Conservation (phyloP, 2,329 filamentous ascomycete species). For the Ceratocystis papillata region DNA sequence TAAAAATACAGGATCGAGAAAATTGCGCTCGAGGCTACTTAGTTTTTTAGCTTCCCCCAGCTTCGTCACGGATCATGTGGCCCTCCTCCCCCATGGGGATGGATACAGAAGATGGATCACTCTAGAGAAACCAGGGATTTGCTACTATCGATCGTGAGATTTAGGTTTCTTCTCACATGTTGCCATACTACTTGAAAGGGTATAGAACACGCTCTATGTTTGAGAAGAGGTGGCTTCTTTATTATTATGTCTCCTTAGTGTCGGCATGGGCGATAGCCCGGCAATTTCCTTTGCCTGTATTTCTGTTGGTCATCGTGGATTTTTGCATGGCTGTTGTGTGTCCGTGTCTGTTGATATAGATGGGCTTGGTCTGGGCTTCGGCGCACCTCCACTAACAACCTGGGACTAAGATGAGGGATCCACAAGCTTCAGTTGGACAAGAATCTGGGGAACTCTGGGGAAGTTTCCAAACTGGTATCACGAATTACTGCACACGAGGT, state of each 20-base stretch:
- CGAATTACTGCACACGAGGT: neutral
- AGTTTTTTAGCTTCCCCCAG: neutral
- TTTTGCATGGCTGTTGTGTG: neutral
- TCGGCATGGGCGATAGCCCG: neutral
- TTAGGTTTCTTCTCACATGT: neutral
- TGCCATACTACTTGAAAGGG: neutral
- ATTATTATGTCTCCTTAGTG: neutral
- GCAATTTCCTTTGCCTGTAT: neutral
- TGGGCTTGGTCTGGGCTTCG: conserved; percentile 5
- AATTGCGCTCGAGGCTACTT: neutral
- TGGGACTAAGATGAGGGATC: neutral
- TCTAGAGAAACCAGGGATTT: too few species aligned
- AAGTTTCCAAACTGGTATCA: neutral
- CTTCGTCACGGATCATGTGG: neutral
- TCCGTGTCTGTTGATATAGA: neutral
- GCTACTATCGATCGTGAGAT: neutral
- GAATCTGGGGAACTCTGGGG: conserved; percentile 14
- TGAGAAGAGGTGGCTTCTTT: neutral
- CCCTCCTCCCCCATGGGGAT: neutral
- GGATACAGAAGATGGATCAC: neutral
- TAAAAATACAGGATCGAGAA: neutral
- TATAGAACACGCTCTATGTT: neutral
- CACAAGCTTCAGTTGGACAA: neutral
- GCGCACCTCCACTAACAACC: neutral
- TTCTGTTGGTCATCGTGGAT: conserved; percentile 2